Conservation (phyloP, 495 filamentous ascomycete genomes). For the Hypoxylon lenormandii region DNA sequence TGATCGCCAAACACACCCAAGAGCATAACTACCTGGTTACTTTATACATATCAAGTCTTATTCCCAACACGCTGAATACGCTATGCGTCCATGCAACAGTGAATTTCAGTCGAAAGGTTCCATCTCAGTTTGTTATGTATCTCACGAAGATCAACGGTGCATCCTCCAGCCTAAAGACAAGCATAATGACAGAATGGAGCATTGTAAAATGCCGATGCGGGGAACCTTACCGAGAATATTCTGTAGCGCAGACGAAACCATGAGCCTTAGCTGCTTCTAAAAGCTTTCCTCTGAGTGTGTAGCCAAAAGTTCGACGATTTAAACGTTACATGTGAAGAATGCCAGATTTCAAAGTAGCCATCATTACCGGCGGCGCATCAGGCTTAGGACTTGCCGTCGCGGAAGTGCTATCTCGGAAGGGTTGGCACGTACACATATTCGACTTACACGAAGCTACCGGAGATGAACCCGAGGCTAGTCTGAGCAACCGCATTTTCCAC, state of each 20-base stretch:
- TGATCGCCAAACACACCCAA: too few species aligned
- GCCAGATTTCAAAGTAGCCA: slow-evolving; percentile 34
- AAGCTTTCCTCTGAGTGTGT: background rate
- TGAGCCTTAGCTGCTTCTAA: background rate
- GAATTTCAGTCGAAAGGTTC: too few species aligned
- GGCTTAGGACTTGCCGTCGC: slow-evolving; percentile 40
- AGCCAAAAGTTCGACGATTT: background rate
- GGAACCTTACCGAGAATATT: slow-evolving; percentile 21
- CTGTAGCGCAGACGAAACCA: background rate
- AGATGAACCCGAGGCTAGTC: background rate
- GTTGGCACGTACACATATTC: slow-evolving; percentile 39
- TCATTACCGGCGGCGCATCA: slow-evolving; percentile 41
- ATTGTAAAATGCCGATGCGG: slow-evolving; percentile 41
- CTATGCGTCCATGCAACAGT: too few species aligned
- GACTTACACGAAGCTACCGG: slow-evolving; percentile 27
- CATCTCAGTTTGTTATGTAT: too few species aligned
- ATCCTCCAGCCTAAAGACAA: too few species aligned
- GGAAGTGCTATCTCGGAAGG: slow-evolving; percentile 26
- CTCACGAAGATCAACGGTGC: too few species aligned
- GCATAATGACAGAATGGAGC: too few species aligned
- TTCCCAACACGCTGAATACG: too few species aligned
- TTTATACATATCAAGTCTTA: too few species aligned
- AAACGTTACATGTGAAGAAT: slow-evolving; percentile 2
- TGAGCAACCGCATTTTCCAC: slow-evolving; percentile 22
- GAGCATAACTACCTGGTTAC: too few species aligned